Evolutionary conservation across 352 stramenopile species (phyloP).

Genomic region (Phytophthora capsici): DNA sequence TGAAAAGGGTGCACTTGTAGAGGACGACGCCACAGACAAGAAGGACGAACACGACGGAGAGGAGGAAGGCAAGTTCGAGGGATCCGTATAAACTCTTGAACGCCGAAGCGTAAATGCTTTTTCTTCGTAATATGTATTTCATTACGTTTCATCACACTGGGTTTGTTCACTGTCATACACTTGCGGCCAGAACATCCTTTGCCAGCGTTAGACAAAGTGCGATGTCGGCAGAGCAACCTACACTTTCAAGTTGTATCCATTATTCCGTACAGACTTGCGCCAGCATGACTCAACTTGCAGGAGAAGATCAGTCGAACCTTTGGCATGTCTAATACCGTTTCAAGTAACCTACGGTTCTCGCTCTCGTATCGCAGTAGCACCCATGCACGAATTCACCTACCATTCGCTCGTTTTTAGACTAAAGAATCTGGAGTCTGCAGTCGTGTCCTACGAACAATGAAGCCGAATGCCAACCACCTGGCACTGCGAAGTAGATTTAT

Average conservation of each 20-base stretch:
- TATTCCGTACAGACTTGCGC: no score
- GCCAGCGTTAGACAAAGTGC: no score
- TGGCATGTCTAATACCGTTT: no score
- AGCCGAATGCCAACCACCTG: constrained; percentile 10
- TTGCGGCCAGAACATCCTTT: no score
- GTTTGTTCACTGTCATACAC: background rate
- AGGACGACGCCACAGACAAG: constrained; percentile 28
- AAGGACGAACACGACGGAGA: constrained; percentile 34
- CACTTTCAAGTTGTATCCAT: no score
- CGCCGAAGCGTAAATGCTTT: constrained; percentile 29
- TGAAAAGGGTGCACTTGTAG: constrained; percentile 36
- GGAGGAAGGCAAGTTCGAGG: constrained; percentile 61
- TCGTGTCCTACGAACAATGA: constrained; percentile 29
- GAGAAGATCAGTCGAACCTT: no score
- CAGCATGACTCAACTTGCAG: no score
- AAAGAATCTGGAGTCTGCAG: background rate
- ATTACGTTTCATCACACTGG: constrained; percentile 23
- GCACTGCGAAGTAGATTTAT: constrained; percentile 20
- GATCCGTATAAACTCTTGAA: constrained; percentile 47
- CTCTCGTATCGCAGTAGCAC: constrained; percentile 29
- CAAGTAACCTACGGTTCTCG: no score
- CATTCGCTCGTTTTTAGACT: constrained; percentile 10
- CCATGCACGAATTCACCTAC: constrained; percentile 13
- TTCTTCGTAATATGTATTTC: constrained; percentile 38
- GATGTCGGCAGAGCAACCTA: no score